Conservation (phyloP, 768 basidiomycete genomes). For the Hypholoma sublateritium region DNA sequence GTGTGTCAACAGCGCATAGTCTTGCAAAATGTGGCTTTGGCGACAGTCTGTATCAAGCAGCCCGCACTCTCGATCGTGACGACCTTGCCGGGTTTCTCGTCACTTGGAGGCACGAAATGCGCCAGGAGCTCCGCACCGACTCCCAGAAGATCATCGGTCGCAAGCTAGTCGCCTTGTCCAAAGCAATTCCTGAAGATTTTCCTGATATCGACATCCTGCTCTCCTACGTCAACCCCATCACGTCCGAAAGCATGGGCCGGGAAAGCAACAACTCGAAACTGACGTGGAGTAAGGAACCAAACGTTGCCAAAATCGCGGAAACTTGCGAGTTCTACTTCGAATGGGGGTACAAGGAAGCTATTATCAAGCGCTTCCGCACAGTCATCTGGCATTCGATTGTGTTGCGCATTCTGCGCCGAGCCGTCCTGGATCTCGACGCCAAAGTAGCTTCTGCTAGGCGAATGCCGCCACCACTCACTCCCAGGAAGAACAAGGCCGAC, state of each 20-base stretch:
- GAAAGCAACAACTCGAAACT: slow-evolving; percentile 34
- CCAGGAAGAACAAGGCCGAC: slow-evolving; percentile 27
- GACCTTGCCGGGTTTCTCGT: slow-evolving; percentile 53
- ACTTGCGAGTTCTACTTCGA: slow-evolving; percentile 89
- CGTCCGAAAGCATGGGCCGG: slow-evolving; percentile 58
- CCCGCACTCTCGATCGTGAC: slow-evolving; percentile 42
- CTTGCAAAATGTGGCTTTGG: slow-evolving; percentile 84
- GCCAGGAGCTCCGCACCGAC: slow-evolving; percentile 68
- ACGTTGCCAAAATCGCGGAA: slow-evolving; percentile 68
- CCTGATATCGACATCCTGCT: slow-evolving; percentile 73
- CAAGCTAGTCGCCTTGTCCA: slow-evolving; percentile 66
- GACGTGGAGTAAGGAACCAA: slow-evolving; percentile 59
- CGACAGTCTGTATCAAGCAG: slow-evolving; percentile 63
- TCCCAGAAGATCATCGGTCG: slow-evolving; percentile 59
- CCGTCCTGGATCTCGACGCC: slow-evolving; percentile 49
- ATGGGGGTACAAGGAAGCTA: slow-evolving; percentile 84
- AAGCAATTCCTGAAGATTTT: slow-evolving; percentile 63
- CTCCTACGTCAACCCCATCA: slow-evolving; percentile 78
- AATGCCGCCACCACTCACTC: slow-evolving; percentile 33
- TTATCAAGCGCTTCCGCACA: slow-evolving; percentile 81
- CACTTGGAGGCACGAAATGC: slow-evolving; percentile 62
- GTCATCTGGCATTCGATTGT: slow-evolving; percentile 79
- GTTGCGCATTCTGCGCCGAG: slow-evolving; percentile 68
- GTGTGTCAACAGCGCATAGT: slow-evolving; percentile 68
- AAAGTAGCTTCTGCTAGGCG: slow-evolving; percentile 1